Base-by-base conservation (phyloP, 73 alveolate genomes). In the Stentor coeruleus region DNA sequence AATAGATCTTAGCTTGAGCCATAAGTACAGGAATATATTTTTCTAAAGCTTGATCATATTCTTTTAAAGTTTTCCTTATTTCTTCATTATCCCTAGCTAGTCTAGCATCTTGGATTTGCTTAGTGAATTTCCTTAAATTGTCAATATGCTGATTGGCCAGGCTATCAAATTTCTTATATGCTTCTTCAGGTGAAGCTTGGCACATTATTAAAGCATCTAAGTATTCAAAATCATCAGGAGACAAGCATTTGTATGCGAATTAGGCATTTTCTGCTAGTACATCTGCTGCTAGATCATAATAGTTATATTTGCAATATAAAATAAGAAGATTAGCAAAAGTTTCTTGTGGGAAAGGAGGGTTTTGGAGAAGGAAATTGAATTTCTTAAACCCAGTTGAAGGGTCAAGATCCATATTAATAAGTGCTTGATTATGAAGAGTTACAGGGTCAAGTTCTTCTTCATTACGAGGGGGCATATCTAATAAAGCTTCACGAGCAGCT, bases 401-500 rank as follows among this genome's bases (percentile, higher is more conserved):
- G 74, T 98, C 98, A 39, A 93, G 95, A 74, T 98, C 99, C 86
- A 98, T 98, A 88, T 98, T 96, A 98, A 96, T 93, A 39, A 96
- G 85, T 37, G 99, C 99, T 84, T 94, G 90, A 91, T 98, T 98
- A 92, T 97, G 99, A n/a, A 98, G 91, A 28, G 99, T 97, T 37
- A 98, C 99, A 26, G 99, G 99, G 83, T 98, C 99, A 41, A 98
- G 89, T 89, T 98, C 99, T 81, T 96, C 99, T 87, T 97, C 99
- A 79, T 91, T 94, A 81, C 99, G 94, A 3, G 99, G 99, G 14
- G 99, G 99, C 99, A 98, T 98, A 75, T 98, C 99, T 3, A 94
- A 91, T 66, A 98, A 93, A 26, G 99, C 99, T 87, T 98, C 99
- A 92, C 95, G 96, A 1, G 99, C 99, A 74, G 99, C 99, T 73